phyloP scores from a whole-genome alignment of 805 yeast genomes.

The Saccharomycopsis fibuligera region DNA sequence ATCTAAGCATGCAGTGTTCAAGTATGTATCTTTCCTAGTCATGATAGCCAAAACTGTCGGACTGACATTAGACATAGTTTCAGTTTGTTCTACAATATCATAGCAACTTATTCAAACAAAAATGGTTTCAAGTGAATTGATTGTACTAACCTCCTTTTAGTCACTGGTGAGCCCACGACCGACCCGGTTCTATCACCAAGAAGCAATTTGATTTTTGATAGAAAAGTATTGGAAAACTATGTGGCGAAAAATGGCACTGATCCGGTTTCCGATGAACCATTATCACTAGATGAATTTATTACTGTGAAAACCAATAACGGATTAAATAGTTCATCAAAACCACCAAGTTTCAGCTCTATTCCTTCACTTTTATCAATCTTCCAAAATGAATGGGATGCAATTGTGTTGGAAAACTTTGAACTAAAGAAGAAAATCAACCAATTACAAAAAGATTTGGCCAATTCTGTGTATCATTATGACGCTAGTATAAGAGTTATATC shows the following conservation, averaged over 20 bases:
- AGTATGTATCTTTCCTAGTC: no score
- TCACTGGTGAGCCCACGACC: conserved; percentile 67
- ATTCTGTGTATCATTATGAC: conserved; percentile 78
- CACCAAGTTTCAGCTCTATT: conserved; percentile 44
- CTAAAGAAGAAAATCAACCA: conserved; percentile 63
- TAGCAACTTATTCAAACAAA: no score
- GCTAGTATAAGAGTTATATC: conserved; percentile 89
- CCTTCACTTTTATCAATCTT: conserved; percentile 71
- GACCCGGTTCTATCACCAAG: conserved; percentile 72
- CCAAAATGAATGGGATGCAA: conserved; percentile 87
- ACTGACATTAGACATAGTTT: no score
- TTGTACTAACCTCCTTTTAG: conserved; percentile 19
- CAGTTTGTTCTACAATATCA: no score
- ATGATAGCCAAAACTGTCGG: no score
- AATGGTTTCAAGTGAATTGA: no score
- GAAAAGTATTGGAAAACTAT: conserved; percentile 50
- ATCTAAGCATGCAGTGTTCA: neutral
- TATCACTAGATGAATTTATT: conserved; percentile 54
- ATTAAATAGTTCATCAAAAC: neutral
- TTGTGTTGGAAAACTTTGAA: conserved; percentile 73
- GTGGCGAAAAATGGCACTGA: conserved; percentile 62
- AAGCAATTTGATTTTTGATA: conserved; percentile 69
- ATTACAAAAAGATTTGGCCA: conserved; percentile 65
- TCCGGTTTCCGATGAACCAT: conserved; percentile 64
- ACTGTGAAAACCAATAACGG: conserved; percentile 30